Evolutionary conservation across 768 basidiomycete species (phyloP), one percentile per base, ranked within the genome.

Genomic region (Podaxis sp.): DNA sequence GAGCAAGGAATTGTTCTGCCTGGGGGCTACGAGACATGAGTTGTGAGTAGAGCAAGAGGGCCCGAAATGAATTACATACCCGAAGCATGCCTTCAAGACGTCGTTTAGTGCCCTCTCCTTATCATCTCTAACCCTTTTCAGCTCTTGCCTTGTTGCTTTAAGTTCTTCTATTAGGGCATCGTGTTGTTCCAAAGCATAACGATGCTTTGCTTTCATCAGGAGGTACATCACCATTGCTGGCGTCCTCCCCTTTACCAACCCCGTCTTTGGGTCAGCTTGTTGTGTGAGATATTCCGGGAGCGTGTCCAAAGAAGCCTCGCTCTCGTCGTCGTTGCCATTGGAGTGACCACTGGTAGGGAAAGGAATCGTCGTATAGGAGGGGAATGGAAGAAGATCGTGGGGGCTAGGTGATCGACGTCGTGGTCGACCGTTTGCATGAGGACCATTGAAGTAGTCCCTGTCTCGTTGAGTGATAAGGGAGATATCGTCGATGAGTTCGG

Each of bases 171-270:
- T 73, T 40, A 95, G 74, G 35, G 76, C 74, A 35, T 84, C 84
- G 62, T 91, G 86, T 67, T 90, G 85, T 60, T 88, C 81, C 32
- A 87, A 63, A 13, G 84, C 86, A 68, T 87, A 89, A 53, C 76
- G 77, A 70, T 88, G 81, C 68, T 93, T 93, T 5, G 94, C 93
- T 68, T 95, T 91, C 78, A 82, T 80, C 62, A 74, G 79, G 63
- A 74, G 77, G 70, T 95, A 95, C 78, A 85, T 86, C 37, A 86
- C 83, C 76, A 88, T 84, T 32, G 78, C 74, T 0, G 84, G 87
- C n/a, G 85, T 74, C n/a, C 88, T 82, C 1, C 89, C 90, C 66
- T 83, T 70, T 3, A 91, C 82, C n/a, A 83, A 72, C 1, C 86
- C 84, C 0, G 87, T 90, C 14, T 73, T 71, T 0, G 84, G 81